A percentile compares a stretch with the other conserved stretches of the same genome.
phyloP scores from a whole-genome alignment of 441 rosid species.

The Populus trichocarpa region DNA sequence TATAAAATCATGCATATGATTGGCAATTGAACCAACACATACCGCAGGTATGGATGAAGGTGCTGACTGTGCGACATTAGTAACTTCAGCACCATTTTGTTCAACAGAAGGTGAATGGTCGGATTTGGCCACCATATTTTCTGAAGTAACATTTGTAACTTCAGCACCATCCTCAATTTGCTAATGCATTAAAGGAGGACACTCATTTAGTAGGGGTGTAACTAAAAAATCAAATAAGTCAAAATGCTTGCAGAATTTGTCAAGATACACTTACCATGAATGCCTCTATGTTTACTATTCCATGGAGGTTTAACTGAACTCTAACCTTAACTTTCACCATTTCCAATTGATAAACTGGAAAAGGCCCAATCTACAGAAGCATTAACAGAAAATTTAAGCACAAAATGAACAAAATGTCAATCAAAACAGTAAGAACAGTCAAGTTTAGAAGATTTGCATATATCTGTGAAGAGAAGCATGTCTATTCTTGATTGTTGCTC shows the following conservation, averaged over 20 bases:
- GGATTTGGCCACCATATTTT: neutral
- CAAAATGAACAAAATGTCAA: neutral
- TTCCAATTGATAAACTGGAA: conserved; percentile 55
- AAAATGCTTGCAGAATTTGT: neutral
- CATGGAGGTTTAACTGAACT: conserved; percentile 69
- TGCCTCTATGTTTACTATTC: conserved; percentile 62
- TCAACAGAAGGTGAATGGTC: neutral
- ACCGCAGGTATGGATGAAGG: neutral
- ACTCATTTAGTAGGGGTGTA: conserved; percentile 36
- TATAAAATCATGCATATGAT: neutral
- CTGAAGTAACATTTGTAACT: neutral
- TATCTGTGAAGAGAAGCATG: neutral
- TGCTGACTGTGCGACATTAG: neutral
- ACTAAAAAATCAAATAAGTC: neutral
- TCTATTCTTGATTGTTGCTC: neutral
- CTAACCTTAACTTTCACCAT: conserved; percentile 68
- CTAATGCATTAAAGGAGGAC: conserved; percentile 12
- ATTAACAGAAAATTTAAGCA: conserved; percentile 47
- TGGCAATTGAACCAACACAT: neutral
- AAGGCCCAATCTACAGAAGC: conserved; percentile 72
- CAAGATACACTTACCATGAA: conserved; percentile 48
- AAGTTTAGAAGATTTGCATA: neutral
- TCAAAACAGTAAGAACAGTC: neutral
- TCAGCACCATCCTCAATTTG: neutral
- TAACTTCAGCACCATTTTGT: neutral